Evolutionary conservation across 2,329 filamentous ascomycete genomes (phyloP).

Genomic region (Cladosporium sp.): DNA sequence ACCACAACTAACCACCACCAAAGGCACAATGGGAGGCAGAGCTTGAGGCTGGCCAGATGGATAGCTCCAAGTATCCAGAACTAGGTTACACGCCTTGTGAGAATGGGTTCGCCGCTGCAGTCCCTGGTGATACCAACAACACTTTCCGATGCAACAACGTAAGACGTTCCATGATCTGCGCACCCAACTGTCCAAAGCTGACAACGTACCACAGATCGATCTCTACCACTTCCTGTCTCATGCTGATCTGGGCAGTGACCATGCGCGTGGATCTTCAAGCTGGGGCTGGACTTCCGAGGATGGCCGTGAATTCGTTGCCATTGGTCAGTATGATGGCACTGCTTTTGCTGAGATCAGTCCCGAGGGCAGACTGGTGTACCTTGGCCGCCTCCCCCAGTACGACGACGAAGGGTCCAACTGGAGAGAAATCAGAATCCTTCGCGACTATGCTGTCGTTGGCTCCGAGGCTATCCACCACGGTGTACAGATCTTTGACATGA

Average conservation of each 20-base stretch:
- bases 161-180: too few species aligned
- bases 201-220: slow-evolving; percentile 38
- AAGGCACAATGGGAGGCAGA: slow-evolving; percentile 32
- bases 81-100: slow-evolving; percentile 38
- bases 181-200: neutral
- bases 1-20: slow-evolving; percentile 7
- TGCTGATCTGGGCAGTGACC: slow-evolving; percentile 47
- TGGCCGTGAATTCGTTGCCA: slow-evolving; percentile 53
- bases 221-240: slow-evolving; percentile 55
- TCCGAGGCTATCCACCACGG: slow-evolving; percentile 49
- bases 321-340: slow-evolving; percentile 52
- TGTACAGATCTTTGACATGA: slow-evolving; percentile 62
- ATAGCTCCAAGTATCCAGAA: slow-evolving; percentile 35
- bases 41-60: slow-evolving; percentile 32
- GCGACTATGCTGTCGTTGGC: slow-evolving; percentile 42
- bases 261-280: slow-evolving; percentile 42
- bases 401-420: slow-evolving; percentile 46
- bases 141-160: slow-evolving; percentile 32
- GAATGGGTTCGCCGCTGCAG: slow-evolving; percentile 42
- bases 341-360: slow-evolving; percentile 51
- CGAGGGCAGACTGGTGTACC: slow-evolving; percentile 49
- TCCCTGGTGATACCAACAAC: slow-evolving; percentile 44
- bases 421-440: slow-evolving; percentile 49
- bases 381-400: slow-evolving; percentile 49
- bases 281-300: slow-evolving; percentile 53